These are phyloP conservation scores for Geosmithia morbida DNA, from an alignment of 2,329 filamentous ascomycete species.

Conservation along the genomic window DNA sequence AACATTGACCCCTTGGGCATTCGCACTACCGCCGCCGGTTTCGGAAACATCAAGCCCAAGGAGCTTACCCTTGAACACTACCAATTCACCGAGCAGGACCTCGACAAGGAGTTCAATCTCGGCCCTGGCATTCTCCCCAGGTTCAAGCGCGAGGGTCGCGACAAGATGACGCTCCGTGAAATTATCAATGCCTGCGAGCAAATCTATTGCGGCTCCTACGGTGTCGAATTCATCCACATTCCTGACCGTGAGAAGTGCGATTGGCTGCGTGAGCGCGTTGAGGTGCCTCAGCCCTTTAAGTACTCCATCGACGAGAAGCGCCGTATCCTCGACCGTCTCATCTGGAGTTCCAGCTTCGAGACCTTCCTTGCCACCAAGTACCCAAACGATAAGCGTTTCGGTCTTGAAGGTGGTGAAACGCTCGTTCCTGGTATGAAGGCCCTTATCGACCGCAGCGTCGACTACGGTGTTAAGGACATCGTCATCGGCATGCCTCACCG, in stretches of 20 bases:
- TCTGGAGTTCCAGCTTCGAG: constrained; percentile 98
- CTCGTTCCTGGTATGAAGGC: constrained; percentile 99
- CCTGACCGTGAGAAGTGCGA: constrained; percentile 95
- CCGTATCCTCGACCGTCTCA: constrained; percentile 88
- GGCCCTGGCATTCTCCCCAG: constrained; percentile 90
- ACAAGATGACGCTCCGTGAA: constrained; percentile 94
- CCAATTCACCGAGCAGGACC: constrained; percentile 84
- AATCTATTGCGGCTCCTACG: constrained; percentile 95
- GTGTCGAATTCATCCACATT: constrained; percentile 97
- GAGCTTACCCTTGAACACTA: constrained; percentile 91
- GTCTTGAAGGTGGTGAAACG: constrained; percentile 92
- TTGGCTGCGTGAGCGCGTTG: constrained; percentile 90
- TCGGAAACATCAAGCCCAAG: constrained; percentile 45
- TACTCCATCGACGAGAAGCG: constrained; percentile 98
- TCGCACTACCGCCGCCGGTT: constrained; percentile 24
- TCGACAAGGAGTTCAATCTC: constrained; percentile 81
- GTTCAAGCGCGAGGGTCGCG: constrained; percentile 75
- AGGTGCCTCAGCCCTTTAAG: constrained; percentile 89
- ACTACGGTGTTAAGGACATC: constrained; percentile 97
- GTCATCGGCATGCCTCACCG: constrained; percentile 99
- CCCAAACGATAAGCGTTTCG: constrained; percentile 98
- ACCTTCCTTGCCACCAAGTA: constrained; percentile 92
- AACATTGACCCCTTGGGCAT: constrained; percentile 95
- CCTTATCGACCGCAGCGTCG: constrained; percentile 92
- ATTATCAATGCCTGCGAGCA: constrained; percentile 88